A percentile compares a stretch with the other conserved stretches of the same genome.
Evolutionary conservation across 148 eudicot genomes (phyloP).

Genomic region (Spergularia marina): DNA sequence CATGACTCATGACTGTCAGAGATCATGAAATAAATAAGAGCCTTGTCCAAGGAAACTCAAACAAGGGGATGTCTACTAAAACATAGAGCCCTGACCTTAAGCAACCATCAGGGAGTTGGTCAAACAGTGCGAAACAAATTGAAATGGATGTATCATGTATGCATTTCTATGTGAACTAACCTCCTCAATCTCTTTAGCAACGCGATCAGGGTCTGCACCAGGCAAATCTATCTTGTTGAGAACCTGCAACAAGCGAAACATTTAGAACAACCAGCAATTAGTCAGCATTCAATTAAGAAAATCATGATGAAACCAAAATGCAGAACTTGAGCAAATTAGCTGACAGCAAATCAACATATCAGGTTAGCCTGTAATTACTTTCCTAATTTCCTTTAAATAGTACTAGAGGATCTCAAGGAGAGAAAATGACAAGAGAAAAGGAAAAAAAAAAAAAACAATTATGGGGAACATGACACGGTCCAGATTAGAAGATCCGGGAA

Average conservation of each 20-base stretch:
- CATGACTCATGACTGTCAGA: neutral
- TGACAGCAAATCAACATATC: neutral
- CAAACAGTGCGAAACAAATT: neutral
- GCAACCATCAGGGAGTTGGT: neutral
- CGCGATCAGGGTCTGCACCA: slow-evolving; percentile 92
- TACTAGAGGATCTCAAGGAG: too few species aligned
- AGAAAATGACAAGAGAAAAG: too few species aligned
- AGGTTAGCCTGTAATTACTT: too few species aligned
- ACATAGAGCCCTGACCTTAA: neutral
- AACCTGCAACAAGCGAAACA: slow-evolving; percentile 53
- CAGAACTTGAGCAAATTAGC: neutral
- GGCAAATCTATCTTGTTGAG: slow-evolving; percentile 96
- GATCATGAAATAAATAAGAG: neutral
- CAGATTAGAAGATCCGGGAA: neutral
- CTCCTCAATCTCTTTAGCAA: slow-evolving; percentile 92
- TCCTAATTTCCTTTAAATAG: neutral
- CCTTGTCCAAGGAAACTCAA: neutral
- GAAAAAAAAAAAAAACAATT: neutral
- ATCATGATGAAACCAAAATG: neutral
- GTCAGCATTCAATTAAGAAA: neutral
- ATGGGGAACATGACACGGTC: neutral
- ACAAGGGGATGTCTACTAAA: slow-evolving; percentile 9
- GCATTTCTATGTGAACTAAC: slow-evolving; percentile 41
- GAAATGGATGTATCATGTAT: neutral
- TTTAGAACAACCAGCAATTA: slow-evolving; percentile 4